Conservation (phyloP, 2,329 filamentous ascomycete genomes). For the Fonsecaea erecta region DNA sequence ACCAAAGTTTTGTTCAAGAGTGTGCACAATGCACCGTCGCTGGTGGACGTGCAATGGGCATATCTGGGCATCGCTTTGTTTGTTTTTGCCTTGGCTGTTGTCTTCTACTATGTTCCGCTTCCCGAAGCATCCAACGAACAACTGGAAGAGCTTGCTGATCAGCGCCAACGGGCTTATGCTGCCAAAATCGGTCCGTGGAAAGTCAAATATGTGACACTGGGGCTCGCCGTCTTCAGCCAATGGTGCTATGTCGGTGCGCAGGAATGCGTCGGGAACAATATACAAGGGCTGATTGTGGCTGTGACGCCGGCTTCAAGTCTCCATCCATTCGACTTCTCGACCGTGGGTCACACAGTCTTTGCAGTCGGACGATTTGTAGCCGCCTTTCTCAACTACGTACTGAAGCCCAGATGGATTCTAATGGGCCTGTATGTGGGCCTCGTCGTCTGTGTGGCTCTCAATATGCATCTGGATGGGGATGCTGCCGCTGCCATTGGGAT, state of each 20-base stretch:
- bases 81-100: constrained; percentile 61
- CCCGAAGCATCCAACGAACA: constrained; percentile 67
- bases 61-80: constrained; percentile 68
- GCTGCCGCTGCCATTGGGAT: constrained; percentile 55
- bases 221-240: constrained; percentile 58
- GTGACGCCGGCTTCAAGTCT: constrained; percentile 43
- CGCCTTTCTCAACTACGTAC: constrained; percentile 57
- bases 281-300: constrained; percentile 50
- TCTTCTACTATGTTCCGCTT: constrained; percentile 65
- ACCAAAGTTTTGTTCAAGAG: constrained; percentile 62
- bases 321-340: constrained; percentile 51
- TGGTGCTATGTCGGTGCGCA: constrained; percentile 67
- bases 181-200: constrained; percentile 52
- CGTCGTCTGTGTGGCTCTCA: constrained; percentile 57
- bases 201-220: constrained; percentile 62
- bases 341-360: constrained; percentile 63
- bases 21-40: constrained; percentile 53
- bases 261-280: constrained; percentile 59
- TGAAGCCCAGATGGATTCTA: constrained; percentile 64
- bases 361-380: constrained; percentile 62
- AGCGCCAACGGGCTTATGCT: constrained; percentile 56
- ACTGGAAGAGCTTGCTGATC: constrained; percentile 60
- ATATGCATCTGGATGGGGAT: constrained; percentile 55
- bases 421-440: constrained; percentile 58
- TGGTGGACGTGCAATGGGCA: constrained; percentile 68